Percentiles rank a stretch among this genome's conserved stretches.
These are phyloP conservation scores for Naganishia sp. DNA, from an alignment of 1,284 basidiomycete genomes.

Conservation along the genomic window DNA sequence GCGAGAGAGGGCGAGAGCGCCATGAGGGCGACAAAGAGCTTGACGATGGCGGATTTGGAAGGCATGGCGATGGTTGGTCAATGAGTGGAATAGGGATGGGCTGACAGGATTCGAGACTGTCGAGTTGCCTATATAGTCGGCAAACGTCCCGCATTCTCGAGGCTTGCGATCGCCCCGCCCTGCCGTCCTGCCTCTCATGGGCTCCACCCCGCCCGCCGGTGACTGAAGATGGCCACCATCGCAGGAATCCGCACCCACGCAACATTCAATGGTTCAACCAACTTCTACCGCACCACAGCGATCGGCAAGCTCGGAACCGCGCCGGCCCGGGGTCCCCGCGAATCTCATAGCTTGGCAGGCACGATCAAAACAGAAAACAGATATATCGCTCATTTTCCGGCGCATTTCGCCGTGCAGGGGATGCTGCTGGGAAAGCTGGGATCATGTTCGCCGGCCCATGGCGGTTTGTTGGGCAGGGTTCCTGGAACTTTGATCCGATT, in stretches of 20 bases:
- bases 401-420: too few relatives aligned
- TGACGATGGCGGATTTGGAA: constrained; percentile 10
- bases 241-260: background rate
- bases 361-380: background rate
- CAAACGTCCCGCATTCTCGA: background rate
- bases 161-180: background rate
- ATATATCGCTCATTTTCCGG: too few relatives aligned
- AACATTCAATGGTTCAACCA: background rate
- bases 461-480: too few relatives aligned
- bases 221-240: background rate
- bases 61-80: background rate
- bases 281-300: background rate
- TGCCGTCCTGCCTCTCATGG: background rate
- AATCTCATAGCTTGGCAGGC: constrained; percentile 10
- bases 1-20: constrained; percentile 11
- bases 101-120: background rate
- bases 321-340: constrained; percentile 6
- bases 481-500: too few relatives aligned
- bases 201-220: background rate
- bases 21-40: constrained; percentile 24
- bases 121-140: background rate
- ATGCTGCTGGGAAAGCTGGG: too few relatives aligned
- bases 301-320: background rate
- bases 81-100: background rate
- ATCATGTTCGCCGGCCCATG: too few relatives aligned